phyloP scores from a whole-genome alignment of 106 monocot genomes.

The Gastrodia elata region DNA sequence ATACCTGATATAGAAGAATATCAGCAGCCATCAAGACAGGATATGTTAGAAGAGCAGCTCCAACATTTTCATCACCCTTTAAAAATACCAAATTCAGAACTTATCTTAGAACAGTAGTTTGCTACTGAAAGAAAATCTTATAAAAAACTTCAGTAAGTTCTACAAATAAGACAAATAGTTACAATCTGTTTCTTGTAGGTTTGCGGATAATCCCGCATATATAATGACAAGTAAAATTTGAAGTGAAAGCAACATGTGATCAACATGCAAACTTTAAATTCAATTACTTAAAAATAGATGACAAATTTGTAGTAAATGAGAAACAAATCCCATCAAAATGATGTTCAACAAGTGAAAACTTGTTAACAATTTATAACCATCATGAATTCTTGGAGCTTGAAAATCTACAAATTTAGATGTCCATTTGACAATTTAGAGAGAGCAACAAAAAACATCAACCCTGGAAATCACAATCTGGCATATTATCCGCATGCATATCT shows the following conservation, averaged over 20 bases:
- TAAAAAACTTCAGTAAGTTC: background rate
- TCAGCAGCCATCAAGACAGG: constrained; percentile 99
- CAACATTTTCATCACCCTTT: constrained; percentile 95
- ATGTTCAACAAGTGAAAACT: background rate
- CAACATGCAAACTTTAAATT: background rate
- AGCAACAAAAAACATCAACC: background rate
- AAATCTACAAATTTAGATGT: background rate
- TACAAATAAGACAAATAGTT: background rate
- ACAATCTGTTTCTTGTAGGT: background rate
- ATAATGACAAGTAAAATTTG: background rate
- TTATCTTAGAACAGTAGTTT: background rate
- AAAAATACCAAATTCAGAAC: background rate
- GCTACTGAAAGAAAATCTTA: background rate
- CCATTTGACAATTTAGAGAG: background rate
- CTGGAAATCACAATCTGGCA: too few relatives aligned
- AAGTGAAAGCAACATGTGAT: background rate
- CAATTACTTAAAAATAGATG: background rate
- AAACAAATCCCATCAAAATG: background rate
- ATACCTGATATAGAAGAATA: constrained; percentile 95
- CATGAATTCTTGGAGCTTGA: background rate
- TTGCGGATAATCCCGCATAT: background rate
- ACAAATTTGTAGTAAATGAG: background rate
- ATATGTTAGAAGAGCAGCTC: constrained; percentile 91
- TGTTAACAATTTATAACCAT: background rate
- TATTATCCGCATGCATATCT: too few relatives aligned